A percentile compares a stretch with the other conserved stretches of the same genome.
These are phyloP conservation scores for Aspergillus campestris DNA, from an alignment of 495 filamentous ascomycete species.

Conservation along the genomic window DNA sequence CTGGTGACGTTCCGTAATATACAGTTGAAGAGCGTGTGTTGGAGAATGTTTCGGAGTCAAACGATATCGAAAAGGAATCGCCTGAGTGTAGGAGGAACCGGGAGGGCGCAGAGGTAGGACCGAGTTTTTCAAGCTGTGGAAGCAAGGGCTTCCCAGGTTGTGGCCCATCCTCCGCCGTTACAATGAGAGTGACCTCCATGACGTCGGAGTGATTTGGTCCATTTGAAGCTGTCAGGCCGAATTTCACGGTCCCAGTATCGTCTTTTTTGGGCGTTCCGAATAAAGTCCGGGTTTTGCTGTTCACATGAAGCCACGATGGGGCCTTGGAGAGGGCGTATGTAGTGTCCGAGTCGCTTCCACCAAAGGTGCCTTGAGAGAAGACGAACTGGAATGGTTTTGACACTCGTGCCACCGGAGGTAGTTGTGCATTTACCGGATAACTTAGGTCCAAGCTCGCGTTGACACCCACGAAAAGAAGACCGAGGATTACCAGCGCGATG, in stretches of 20 bases:
- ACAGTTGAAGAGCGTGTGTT: slow-evolving; percentile 38
- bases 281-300: slow-evolving; percentile 51
- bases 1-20: slow-evolving; percentile 70
- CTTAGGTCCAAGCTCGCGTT: slow-evolving; percentile 42
- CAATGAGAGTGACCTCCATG: slow-evolving; percentile 53
- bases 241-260: slow-evolving; percentile 46
- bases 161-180: slow-evolving; percentile 47
- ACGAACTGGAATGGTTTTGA: slow-evolving; percentile 55
- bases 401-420: slow-evolving; percentile 65
- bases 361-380: slow-evolving; percentile 62
- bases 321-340: slow-evolving; percentile 54
- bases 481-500: slow-evolving; percentile 21
- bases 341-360: slow-evolving; percentile 40
- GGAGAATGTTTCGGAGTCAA: slow-evolving; percentile 41
- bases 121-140: slow-evolving; percentile 38
- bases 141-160: slow-evolving; percentile 36
- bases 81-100: slow-evolving; percentile 39
- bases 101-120: slow-evolving; percentile 37
- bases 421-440: slow-evolving; percentile 68
- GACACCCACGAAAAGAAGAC: slow-evolving; percentile 22
- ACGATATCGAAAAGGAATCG: slow-evolving; percentile 34
- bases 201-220: slow-evolving; percentile 41
- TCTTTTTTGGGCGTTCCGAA: slow-evolving; percentile 53
- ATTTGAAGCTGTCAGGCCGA: slow-evolving; percentile 57
- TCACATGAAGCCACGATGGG: slow-evolving; percentile 62